Evolutionary conservation across 164 flowering plant species (phyloP), one percentile per base, ranked within the genome.

Genomic region (Nymphaea colorata): DNA sequence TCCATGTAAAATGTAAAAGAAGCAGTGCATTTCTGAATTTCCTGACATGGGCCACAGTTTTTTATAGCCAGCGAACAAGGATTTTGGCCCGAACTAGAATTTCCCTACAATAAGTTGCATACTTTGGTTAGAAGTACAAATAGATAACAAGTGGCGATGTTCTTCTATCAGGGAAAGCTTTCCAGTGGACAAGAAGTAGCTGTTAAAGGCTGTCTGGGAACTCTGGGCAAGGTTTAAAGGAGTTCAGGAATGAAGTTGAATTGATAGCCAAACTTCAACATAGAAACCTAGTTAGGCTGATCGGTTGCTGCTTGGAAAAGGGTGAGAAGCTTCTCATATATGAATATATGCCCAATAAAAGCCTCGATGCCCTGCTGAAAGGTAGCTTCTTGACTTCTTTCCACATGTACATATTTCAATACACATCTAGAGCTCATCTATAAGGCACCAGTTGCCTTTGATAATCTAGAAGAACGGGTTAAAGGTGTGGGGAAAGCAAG

Each of bases 201-300:
- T 6, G 71, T 68, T 6, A 68, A 68, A 68, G 66, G 18, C 71
- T 68, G 12, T 61, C 65, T 4, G 25, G 42, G 16, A 44, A n/a
- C 41, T 68, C 71, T 17, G 16, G 66, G 44, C 71, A 68, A 41
- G 71, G 71, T 5, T 43, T 45, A 62, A 43, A 43, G 43, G 71
- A 68, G 71, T 68, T 68, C 59, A 62, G 44, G 59, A 68, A 68
- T 53, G 71, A 68, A 51, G 59, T 68, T 25, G 7, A 5, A 41
- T 51, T 69, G 44, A 41, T 69, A 44, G 71, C 66, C 41, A 69
- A 69, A 47, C 61, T 69, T 41, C 71, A 69, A 10, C 71, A 69
- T 43, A 69, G 36, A 41, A 69, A 69, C 36, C 60, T 69, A 14
- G 71, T 69, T 4, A 69, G 57, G 57, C 17, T 69, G 10, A 18